Conservation (phyloP, 169 alveolate species). For the Plasmodium yoelii region DNA sequence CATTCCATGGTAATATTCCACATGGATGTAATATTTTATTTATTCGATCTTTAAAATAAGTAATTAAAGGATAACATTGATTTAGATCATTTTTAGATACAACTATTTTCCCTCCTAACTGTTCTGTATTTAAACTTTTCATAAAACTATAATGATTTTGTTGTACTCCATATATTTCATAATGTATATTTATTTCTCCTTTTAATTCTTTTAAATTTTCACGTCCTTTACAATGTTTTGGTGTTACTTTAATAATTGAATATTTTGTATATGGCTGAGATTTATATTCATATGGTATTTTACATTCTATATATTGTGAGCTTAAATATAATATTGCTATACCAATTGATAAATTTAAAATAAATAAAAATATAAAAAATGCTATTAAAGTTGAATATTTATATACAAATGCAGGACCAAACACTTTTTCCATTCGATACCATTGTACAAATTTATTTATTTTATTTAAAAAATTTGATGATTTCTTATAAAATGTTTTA, state of each 20-base stretch:
- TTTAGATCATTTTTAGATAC: constrained; percentile 25
- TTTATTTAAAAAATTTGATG: constrained; percentile 17
- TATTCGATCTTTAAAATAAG: constrained; percentile 49
- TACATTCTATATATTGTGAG: constrained; percentile 59
- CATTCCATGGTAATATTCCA: constrained; percentile 80
- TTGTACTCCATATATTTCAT: constrained; percentile 52
- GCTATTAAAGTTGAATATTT: constrained; percentile 33
- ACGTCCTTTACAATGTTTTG: constrained; percentile 55
- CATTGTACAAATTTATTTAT: constrained; percentile 53
- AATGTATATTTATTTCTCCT: constrained; percentile 64
- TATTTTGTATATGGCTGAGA: constrained; percentile 53
- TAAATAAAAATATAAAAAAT: constrained; percentile 39
- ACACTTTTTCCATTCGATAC: constrained; percentile 60
- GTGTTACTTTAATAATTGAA: constrained; percentile 64
- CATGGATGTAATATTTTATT: constrained; percentile 82
- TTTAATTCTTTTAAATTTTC: constrained; percentile 28
- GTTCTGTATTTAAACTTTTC: constrained; percentile 52
- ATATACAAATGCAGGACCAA: constrained; percentile 53
- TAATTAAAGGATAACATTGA: constrained; percentile 67
- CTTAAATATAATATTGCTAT: constrained; percentile 20
- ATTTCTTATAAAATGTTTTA: constrained; percentile 38
- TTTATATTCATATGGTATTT: constrained; percentile 70
- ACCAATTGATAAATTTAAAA: constrained; percentile 39
- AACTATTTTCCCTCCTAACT: constrained; percentile 33
- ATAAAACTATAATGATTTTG: constrained; percentile 54